A percentile compares a stretch with the other conserved stretches of the same genome.
phyloP scores from a whole-genome alignment of 2,329 filamentous ascomycete species.

The Ascochyta lentis region DNA sequence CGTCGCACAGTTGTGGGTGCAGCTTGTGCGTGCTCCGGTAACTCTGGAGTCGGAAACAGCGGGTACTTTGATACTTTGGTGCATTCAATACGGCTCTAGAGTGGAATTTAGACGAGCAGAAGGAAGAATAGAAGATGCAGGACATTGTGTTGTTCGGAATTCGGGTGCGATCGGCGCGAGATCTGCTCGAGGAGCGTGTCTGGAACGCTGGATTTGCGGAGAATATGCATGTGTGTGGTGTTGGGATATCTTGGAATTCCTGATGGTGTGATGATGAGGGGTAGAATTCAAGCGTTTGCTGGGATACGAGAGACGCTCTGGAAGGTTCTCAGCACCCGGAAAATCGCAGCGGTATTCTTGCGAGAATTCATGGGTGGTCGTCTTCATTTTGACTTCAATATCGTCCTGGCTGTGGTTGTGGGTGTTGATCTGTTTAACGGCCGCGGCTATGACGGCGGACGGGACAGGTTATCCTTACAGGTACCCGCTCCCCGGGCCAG shows the following conservation, averaged over 20 bases:
- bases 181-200: slow-evolving; percentile 35
- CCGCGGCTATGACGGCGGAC: slow-evolving; percentile 33
- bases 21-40: slow-evolving; percentile 9
- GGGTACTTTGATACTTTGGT: neutral
- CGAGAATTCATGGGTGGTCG: neutral
- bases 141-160: slow-evolving; percentile 6
- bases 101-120: neutral
- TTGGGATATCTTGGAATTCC: slow-evolving; percentile 2
- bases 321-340: neutral
- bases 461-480: slow-evolving; percentile 15
- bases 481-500: slow-evolving; percentile 35
- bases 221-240: slow-evolving; percentile 22
- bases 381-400: neutral
- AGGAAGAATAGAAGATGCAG: neutral
- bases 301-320: neutral
- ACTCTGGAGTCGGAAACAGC: neutral
- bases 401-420: neutral
- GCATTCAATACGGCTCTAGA: neutral
- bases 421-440: slow-evolving; percentile 24
- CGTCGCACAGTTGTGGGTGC: neutral
- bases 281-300: slow-evolving; percentile 9
- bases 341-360: neutral
- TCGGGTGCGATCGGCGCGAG: slow-evolving; percentile 32
- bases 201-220: slow-evolving; percentile 29
- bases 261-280: slow-evolving; percentile 33